These are phyloP conservation scores for Gonapodya prolifera DNA, from an alignment of 192 early-diverging fungal species.

Conservation along the genomic window DNA sequence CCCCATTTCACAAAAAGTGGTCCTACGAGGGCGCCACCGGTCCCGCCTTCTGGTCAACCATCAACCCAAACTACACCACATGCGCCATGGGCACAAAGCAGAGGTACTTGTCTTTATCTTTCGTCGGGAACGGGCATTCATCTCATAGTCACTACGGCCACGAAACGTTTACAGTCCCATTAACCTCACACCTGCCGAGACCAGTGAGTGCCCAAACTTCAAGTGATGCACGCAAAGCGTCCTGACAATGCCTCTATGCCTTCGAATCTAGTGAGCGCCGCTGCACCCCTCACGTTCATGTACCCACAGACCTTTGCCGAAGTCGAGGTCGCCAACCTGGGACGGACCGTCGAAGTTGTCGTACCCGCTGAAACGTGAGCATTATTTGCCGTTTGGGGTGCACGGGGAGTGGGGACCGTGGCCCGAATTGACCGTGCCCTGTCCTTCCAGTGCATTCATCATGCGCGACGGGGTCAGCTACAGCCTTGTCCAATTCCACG, in stretches of 20 bases:
- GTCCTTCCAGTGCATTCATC: not conserved
- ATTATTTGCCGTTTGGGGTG: too few species aligned
- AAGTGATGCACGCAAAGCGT: not conserved
- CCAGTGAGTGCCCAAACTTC: not conserved
- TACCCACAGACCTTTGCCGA: not conserved
- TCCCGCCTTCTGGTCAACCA: not conserved
- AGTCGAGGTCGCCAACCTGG: not conserved
- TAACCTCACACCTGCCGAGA: not conserved
- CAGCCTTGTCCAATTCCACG: conserved; percentile 38
- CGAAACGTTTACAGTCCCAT: not conserved
- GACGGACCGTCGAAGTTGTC: not conserved
- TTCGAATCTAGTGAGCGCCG: not conserved
- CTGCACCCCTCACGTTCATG: not conserved
- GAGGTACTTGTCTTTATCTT: not conserved
- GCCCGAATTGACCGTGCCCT: too few species aligned
- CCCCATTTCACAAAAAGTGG: not conserved
- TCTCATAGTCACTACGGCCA: too few species aligned
- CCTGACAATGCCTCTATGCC: not conserved
- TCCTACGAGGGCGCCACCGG: not conserved
- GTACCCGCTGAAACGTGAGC: not conserved
- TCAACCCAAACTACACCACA: not conserved
- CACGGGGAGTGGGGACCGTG: too few species aligned
- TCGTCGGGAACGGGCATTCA: too few species aligned
- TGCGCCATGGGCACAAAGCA: not conserved
- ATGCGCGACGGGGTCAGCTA: conserved; percentile 16